Base-by-base conservation (phyloP, 139 green algal species). In the Pleodorina starrii region DNA sequence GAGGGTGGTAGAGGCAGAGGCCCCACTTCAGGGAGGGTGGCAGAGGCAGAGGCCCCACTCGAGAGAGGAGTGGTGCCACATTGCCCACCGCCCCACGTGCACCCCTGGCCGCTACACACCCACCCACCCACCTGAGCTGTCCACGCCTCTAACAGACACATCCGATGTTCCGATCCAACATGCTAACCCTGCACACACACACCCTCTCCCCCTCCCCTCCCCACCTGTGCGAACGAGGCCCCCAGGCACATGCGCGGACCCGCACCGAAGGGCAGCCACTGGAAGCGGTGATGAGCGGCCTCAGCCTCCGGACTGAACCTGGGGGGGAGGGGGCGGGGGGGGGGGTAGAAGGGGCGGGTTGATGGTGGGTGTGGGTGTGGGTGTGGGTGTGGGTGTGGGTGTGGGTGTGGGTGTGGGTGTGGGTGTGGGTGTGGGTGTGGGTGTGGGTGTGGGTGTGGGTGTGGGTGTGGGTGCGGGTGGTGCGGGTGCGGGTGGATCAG, bases 241-340 rank as follows among this genome's bases (percentile, higher is more conserved):
- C 94, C 94, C 74, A 96, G 83, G 86, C 94, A 96, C 93, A 96
- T 95, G 35, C 94, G 91, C 17, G 91, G 89, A 21, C 94, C 94
- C 4, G 93, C 94, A 5, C 93, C 94, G 69, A 96, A 96, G 32
- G 94, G 94, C 77, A 94, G 91, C 75, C 78, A 96, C 77, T 95
- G 90, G 77, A 93, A 95, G 69, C 89, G 90, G 90, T 96, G 93
- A 66, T 90, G 91, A 11, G n/a, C n/a, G 0, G 89, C 85, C 81
- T 90, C 87, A 16, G 57, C 73, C 82, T 92, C 91, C 21, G 89
- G 79, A 44, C 51, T 36, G 79, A 95, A 95, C 5, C 93, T 87
- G 42, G 40, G 73, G 51, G 63, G 51, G 69, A 10, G 66, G 11
- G 27, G 38, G 14, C 7, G 71, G n/a, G 40, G 71, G 4, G 71